These are phyloP conservation scores for Cicer pinnatifidum DNA, from an alignment of 306 rosid species.

Conservation along the genomic window DNA sequence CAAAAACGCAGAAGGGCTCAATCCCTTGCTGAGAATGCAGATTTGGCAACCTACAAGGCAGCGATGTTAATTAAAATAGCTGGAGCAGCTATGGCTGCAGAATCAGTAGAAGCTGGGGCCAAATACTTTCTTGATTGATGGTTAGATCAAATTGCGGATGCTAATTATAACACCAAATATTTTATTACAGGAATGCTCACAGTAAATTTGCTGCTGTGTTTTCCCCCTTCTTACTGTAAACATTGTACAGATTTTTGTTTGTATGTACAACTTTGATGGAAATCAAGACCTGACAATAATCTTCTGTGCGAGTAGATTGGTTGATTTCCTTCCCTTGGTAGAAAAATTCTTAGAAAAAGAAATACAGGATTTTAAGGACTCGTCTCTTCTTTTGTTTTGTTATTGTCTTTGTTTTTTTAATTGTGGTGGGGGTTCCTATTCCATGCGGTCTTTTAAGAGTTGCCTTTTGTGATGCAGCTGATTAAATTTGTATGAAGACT, in stretches of 20 bases:
- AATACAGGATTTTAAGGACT: slow-evolving; percentile 42
- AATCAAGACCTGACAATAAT: slow-evolving; percentile 53
- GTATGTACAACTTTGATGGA: slow-evolving; percentile 66
- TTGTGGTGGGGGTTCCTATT: background rate
- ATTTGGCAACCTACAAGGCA: slow-evolving; percentile 78
- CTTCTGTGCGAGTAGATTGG: slow-evolving; percentile 51
- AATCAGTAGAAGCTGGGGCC: slow-evolving; percentile 52
- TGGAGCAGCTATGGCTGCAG: slow-evolving; percentile 64
- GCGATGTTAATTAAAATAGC: slow-evolving; percentile 70
- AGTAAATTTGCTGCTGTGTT: slow-evolving; percentile 29
- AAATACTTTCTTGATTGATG: slow-evolving; percentile 68
- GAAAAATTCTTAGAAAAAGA: slow-evolving; percentile 31
- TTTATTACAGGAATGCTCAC: slow-evolving; percentile 39
- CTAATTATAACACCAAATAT: slow-evolving; percentile 44
- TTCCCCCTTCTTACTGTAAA: slow-evolving; percentile 44
- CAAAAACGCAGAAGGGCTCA: slow-evolving; percentile 75
- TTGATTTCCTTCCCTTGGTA: slow-evolving; percentile 41
- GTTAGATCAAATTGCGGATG: slow-evolving; percentile 39
- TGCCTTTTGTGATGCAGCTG: too few species aligned
- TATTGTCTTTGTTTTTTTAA: background rate
- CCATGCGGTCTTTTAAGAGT: too few species aligned
- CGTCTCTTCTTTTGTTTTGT: background rate
- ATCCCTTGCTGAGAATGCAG: slow-evolving; percentile 75
- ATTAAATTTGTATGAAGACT: too few species aligned
- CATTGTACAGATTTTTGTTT: slow-evolving; percentile 70